A percentile compares a stretch with the other conserved stretches of the same genome.
Conservation (phyloP, 2,329 filamentous ascomycete genomes). For the Colletotrichum sp. region DNA sequence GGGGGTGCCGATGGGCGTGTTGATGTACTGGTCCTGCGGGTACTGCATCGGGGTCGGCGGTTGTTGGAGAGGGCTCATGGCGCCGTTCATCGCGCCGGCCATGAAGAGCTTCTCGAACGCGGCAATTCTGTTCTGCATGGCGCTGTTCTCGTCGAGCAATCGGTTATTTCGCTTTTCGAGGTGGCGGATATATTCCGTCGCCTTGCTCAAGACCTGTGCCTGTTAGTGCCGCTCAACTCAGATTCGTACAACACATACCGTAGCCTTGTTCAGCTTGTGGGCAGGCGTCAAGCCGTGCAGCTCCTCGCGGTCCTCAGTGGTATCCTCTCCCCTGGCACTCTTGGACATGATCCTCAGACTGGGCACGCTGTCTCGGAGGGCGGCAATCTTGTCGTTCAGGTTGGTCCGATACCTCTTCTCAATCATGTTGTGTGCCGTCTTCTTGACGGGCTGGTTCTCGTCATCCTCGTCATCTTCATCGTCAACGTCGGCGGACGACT, state of each 20-base stretch:
- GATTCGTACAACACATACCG: conserved; percentile 51
- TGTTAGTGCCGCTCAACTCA: background rate
- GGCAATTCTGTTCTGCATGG: conserved; percentile 78
- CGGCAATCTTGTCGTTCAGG: conserved; percentile 95
- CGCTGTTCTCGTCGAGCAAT: conserved; percentile 79
- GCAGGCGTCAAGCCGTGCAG: conserved; percentile 83
- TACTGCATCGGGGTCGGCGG: conserved; percentile 60
- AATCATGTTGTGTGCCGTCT: conserved; percentile 98
- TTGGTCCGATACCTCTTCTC: conserved; percentile 97
- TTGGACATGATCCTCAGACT: conserved; percentile 86
- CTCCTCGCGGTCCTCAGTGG: conserved; percentile 78
- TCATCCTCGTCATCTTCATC: conserved; percentile 64
- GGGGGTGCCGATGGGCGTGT: conserved; percentile 47
- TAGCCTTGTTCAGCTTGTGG: conserved; percentile 98
- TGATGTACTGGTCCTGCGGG: conserved; percentile 50
- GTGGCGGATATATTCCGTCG: conserved; percentile 94
- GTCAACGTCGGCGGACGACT: conserved; percentile 66
- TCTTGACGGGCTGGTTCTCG: conserved; percentile 70
- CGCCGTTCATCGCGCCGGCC: conserved; percentile 72
- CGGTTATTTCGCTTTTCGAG: conserved; percentile 89
- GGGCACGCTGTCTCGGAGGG: conserved; percentile 88
- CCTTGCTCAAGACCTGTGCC: conserved; percentile 81
- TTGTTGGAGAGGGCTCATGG: conserved; percentile 60
- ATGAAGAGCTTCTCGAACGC: conserved; percentile 82
- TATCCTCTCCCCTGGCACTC: conserved; percentile 70